Percentiles rank a stretch among this genome's conserved stretches.
These are phyloP conservation scores for Boletus rufocinnamomeus DNA, from an alignment of 768 basidiomycete genomes.

Conservation along the genomic window DNA sequence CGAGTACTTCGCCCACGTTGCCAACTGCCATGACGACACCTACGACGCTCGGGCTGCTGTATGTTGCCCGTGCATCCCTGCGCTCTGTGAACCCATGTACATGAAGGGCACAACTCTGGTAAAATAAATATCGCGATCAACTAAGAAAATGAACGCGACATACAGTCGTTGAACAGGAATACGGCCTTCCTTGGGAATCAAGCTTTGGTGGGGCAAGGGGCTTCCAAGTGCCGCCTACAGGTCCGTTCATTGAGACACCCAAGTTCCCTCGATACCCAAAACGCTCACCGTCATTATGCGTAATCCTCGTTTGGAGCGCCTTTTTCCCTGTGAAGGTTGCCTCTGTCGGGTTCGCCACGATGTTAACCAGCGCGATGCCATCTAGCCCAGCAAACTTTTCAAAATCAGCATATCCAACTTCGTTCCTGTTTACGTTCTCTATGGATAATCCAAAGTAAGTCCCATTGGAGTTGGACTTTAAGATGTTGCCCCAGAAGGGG, in stretches of 20 bases:
- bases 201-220: slow-evolving; percentile 67
- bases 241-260: neutral
- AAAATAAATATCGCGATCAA: slow-evolving; percentile 3
- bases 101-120: slow-evolving; percentile 81
- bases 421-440: slow-evolving; percentile 90
- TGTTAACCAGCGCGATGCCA: slow-evolving; percentile 91
- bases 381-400: slow-evolving; percentile 97
- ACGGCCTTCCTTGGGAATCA: slow-evolving; percentile 76
- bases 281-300: slow-evolving; percentile 89
- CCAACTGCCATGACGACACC: slow-evolving; percentile 96
- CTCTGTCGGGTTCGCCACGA: slow-evolving; percentile 80
- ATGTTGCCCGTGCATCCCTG: slow-evolving; percentile 86
- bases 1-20: slow-evolving; percentile 86
- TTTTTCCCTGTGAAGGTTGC: slow-evolving; percentile 73
- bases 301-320: slow-evolving; percentile 81
- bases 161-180: slow-evolving; percentile 72
- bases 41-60: slow-evolving; percentile 87
- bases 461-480: slow-evolving; percentile 97
- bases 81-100: slow-evolving; percentile 97
- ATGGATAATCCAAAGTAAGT: slow-evolving; percentile 91
- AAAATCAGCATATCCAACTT: slow-evolving; percentile 88
- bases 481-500: slow-evolving; percentile 86
- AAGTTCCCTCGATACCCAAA: neutral
- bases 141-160: slow-evolving; percentile 10
- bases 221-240: slow-evolving; percentile 83